These are phyloP conservation scores for Xylaria flabelliformis DNA, from an alignment of 495 filamentous ascomycete genomes.

Conservation along the genomic window DNA sequence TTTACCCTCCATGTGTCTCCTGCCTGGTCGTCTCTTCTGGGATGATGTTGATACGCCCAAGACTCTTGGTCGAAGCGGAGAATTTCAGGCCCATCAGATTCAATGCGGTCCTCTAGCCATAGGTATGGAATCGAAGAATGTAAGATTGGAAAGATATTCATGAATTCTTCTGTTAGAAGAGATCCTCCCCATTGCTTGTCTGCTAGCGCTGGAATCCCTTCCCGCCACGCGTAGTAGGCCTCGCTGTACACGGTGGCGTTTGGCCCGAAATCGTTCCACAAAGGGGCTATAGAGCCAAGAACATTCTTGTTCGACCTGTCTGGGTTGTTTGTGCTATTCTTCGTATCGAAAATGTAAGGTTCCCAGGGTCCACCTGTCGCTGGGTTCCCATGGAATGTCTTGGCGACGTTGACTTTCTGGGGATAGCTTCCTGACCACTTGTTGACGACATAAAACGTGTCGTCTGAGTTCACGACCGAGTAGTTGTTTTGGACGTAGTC, in stretches of 20 bases:
- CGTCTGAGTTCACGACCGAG: constrained; percentile 59
- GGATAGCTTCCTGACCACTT: constrained; percentile 57
- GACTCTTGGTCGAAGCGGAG: constrained; percentile 47
- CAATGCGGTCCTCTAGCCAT: constrained; percentile 54
- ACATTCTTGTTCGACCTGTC: constrained; percentile 45
- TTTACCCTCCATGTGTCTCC: constrained; percentile 25
- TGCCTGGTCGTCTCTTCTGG: neutral
- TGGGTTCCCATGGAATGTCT: constrained; percentile 55
- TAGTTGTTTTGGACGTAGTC: constrained; percentile 60
- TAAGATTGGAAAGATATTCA: constrained; percentile 44
- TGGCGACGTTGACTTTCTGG: constrained; percentile 47
- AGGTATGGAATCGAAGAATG: constrained; percentile 51
- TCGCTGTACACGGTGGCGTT: constrained; percentile 55
- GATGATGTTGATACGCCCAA: neutral
- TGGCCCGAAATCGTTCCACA: constrained; percentile 61
- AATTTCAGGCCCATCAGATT: constrained; percentile 47
- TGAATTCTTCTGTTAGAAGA: constrained; percentile 49
- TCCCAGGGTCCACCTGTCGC: constrained; percentile 46
- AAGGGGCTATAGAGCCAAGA: constrained; percentile 51
- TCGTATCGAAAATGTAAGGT: constrained; percentile 55
- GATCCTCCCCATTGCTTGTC: constrained; percentile 64
- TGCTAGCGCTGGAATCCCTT: constrained; percentile 55
- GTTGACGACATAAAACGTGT: constrained; percentile 55
- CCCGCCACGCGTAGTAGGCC: constrained; percentile 56
- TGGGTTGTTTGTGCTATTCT: constrained; percentile 54